phyloP scores from a whole-genome alignment of 768 basidiomycete species.

The Phlebiopsis flavidoalba region DNA sequence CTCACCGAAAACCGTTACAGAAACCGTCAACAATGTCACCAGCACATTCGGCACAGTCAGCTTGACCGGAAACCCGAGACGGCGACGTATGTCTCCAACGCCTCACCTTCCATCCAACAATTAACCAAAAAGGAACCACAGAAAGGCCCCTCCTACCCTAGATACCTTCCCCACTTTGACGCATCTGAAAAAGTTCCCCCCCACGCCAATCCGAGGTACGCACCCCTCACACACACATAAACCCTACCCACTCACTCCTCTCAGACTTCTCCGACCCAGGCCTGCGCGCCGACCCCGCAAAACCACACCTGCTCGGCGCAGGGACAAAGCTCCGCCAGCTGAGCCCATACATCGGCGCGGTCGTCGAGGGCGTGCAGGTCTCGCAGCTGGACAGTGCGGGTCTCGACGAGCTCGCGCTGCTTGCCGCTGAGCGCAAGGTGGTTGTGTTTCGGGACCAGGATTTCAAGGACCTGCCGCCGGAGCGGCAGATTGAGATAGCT shows the following conservation, averaged over 20 bases:
- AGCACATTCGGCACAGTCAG: not conserved
- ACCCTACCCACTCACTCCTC: not conserved
- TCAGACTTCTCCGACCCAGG: conserved; percentile 42
- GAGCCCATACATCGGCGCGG: conserved; percentile 49
- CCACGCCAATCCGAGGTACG: conserved; percentile 42
- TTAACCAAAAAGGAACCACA: conserved; percentile 1
- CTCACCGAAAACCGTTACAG: conserved; percentile 4
- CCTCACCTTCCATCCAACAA: not conserved
- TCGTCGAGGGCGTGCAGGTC: conserved; percentile 46
- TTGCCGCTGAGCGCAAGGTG: conserved; percentile 47
- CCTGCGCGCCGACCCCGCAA: conserved; percentile 41
- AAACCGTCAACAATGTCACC: not conserved
- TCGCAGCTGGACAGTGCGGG: conserved; percentile 48
- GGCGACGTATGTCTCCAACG: conserved; percentile 1
- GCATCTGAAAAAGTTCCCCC: conserved; percentile 44
- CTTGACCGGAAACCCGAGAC: not conserved
- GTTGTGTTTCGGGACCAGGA: conserved; percentile 56
- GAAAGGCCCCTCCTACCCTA: conserved; percentile 43
- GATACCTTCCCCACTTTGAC: conserved; percentile 44
- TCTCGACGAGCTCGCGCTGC: conserved; percentile 30
- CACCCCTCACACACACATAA: not conserved
- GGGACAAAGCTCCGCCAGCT: conserved; percentile 35
- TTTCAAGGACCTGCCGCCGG: conserved; percentile 52
- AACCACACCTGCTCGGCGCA: conserved; percentile 43
- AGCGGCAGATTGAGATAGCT: conserved; percentile 48